Conservation (phyloP, 345 rosid genomes). For the Excoecaria cochinchinensis region DNA sequence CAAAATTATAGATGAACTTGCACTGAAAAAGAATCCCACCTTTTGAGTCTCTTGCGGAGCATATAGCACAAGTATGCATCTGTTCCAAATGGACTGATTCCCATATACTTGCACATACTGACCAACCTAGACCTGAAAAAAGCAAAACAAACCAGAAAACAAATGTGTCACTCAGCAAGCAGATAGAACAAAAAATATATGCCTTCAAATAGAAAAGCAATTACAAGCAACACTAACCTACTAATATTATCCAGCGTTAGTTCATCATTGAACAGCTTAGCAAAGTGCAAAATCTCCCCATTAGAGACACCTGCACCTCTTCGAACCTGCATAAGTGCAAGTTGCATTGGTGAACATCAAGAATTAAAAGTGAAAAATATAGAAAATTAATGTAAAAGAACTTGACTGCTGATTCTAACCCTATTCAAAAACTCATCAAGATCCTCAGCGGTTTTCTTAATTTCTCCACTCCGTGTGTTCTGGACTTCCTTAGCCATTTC, state of each 20-base stretch:
- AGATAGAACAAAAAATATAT: neutral
- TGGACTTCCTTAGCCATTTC: conserved; percentile 95
- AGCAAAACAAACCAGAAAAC: neutral
- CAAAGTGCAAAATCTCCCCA: conserved; percentile 95
- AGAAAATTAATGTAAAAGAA: neutral
- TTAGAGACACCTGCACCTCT: conserved; percentile 85
- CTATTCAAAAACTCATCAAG: conserved; percentile 24
- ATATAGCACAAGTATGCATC: conserved; percentile 88
- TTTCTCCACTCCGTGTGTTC: conserved; percentile 72
- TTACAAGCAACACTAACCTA: conserved; percentile 50
- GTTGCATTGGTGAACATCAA: neutral
- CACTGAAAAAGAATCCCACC: conserved; percentile 42
- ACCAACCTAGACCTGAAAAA: conserved; percentile 78
- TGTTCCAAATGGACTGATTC: conserved; percentile 89
- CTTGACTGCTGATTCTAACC: conserved; percentile 6
- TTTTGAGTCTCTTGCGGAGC: conserved; percentile 86
- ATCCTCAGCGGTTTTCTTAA: conserved; percentile 59
- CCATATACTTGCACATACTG: conserved; percentile 98
- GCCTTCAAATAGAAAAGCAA: neutral
- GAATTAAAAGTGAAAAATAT: neutral
- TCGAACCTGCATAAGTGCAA: conserved; percentile 61
- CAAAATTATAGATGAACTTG: neutral
- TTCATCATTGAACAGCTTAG: conserved; percentile 91
- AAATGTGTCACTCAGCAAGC: neutral
- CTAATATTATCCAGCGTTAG: conserved; percentile 93